Base-by-base conservation (phyloP, 192 early-diverging fungal species). In the Chytriomyces confervae region DNA sequence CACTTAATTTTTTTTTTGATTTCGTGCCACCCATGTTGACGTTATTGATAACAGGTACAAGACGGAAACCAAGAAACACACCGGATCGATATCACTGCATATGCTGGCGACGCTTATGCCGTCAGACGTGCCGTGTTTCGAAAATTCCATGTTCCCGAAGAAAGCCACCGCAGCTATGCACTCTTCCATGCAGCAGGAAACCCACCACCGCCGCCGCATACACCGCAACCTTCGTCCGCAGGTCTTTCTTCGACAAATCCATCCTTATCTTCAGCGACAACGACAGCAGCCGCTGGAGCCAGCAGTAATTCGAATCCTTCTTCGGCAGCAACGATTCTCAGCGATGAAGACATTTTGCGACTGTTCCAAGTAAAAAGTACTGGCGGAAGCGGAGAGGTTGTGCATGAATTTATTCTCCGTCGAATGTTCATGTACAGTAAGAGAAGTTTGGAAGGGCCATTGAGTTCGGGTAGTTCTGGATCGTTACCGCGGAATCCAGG, bases 61-160 rank as follows among this genome's bases (percentile, higher is more conserved):
- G 72, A 74, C 43, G 72, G 72, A 11, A 74, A 74, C 46, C 72
- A 74, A 29, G 72, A 96, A 75, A 87, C 87, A 7, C 91, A 94
- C 57, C 91, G 92, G 29, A 93, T 98, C 45, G 86, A 93, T 60
- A 91, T 97, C 24, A 87, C 89, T 45, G 87, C 90, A 74, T 82
- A 91, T 8, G 89, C 81, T 13, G n/a, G 20, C 61, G 93, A 93
- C 44, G 92, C 93, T 0, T 76, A 77, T 29, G 82, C 86, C 27
- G 91, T 98, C 20, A 85, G 95, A 75, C 83, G 87, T 53, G 86
- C 85, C 49, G 90, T 97, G 5, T 81, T 94, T 53, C 86, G 88
- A 73, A 95, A 95, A 66, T 97, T 97, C 83, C 91, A 93, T 49
- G 89, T 97, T 51, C 80, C 85, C 62, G 72, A 81, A 48, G 29